Evolutionary conservation across 73 alveolate genomes (phyloP).

Genomic region (Symbiodinium pilosum): DNA sequence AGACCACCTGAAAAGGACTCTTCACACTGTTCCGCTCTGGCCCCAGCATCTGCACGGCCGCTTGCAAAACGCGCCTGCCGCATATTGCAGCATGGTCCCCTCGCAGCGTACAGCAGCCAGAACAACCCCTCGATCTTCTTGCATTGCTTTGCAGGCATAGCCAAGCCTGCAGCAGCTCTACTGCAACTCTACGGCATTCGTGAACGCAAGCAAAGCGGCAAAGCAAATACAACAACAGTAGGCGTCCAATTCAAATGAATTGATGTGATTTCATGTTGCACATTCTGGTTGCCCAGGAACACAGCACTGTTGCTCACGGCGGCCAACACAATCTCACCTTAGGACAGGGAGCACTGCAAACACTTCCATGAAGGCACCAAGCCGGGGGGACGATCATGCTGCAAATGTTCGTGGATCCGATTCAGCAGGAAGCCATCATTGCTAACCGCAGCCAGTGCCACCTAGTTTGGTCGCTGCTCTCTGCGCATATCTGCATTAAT

Average conservation of each 20-base stretch:
- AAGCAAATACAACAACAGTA: too few species aligned
- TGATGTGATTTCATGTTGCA: neutral
- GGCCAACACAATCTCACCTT: slow-evolving; percentile 63
- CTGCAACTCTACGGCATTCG: too few species aligned
- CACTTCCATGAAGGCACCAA: neutral
- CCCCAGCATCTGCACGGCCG: neutral
- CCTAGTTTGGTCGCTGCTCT: too few species aligned
- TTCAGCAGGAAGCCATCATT: slow-evolving; percentile 73
- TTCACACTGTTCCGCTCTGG: neutral
- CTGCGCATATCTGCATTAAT: neutral
- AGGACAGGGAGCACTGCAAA: too few species aligned
- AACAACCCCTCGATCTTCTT: slow-evolving; percentile 28
- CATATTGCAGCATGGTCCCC: slow-evolving; percentile 77
- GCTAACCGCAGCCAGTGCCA: slow-evolving; percentile 64
- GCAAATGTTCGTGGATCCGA: slow-evolving; percentile 34
- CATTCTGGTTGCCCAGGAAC: too few species aligned
- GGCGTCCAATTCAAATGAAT: neutral
- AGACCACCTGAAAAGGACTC: slow-evolving; percentile 15
- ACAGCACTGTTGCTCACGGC: slow-evolving; percentile 92
- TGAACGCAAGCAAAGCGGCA: too few species aligned
- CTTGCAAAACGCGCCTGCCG: slow-evolving; percentile 23
- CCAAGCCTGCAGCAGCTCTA: slow-evolving; percentile 46
- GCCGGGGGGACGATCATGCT: slow-evolving; percentile 24
- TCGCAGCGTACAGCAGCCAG: slow-evolving; percentile 75
- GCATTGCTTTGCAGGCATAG: slow-evolving; percentile 44